phyloP scores from a whole-genome alignment of 208 protist species.

The Leishmania martiniquensis region DNA sequence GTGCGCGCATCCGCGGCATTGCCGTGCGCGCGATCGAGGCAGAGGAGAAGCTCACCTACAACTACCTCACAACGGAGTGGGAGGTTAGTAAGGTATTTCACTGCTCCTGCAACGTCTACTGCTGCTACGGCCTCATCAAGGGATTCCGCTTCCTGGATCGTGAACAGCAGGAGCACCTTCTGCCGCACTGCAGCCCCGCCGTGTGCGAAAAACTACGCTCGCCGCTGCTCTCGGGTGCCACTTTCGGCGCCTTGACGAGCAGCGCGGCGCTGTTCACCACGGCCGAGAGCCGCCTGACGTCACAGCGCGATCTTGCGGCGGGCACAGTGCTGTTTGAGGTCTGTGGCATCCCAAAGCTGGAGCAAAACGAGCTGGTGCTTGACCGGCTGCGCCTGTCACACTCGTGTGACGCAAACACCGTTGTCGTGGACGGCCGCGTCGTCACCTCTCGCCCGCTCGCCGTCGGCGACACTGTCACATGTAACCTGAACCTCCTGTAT shows the following conservation, averaged over 20 bases:
- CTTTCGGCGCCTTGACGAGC: slow-evolving; percentile 34
- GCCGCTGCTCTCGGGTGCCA: slow-evolving; percentile 37
- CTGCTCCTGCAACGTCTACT: slow-evolving; percentile 79
- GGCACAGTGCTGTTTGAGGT: slow-evolving; percentile 66
- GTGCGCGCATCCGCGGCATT: slow-evolving; percentile 62
- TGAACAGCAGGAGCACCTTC: slow-evolving; percentile 73
- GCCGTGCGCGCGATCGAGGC: slow-evolving; percentile 76
- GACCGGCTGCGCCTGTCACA: slow-evolving; percentile 64
- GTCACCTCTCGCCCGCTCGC: slow-evolving; percentile 52
- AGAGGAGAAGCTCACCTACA: slow-evolving; percentile 80
- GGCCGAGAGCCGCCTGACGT: slow-evolving; percentile 43
- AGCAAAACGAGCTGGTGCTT: slow-evolving; percentile 44
- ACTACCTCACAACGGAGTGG: slow-evolving; percentile 91
- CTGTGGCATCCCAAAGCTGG: slow-evolving; percentile 27
- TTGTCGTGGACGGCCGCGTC: slow-evolving; percentile 65
- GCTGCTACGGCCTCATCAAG: slow-evolving; percentile 82
- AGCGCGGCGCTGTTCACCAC: slow-evolving; percentile 41
- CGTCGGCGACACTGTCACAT: slow-evolving; percentile 64
- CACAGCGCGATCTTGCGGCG: slow-evolving; percentile 56
- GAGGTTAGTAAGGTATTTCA: slow-evolving; percentile 82
- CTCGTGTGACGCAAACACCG: slow-evolving; percentile 77
- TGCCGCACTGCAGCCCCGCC: slow-evolving; percentile 66
- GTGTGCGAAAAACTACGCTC: slow-evolving; percentile 68
- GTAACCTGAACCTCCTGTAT: slow-evolving; percentile 66
- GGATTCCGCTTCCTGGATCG: slow-evolving; percentile 79